Conservation (phyloP, 192 early-diverging fungal species). For the Cetraspora pellucida region DNA sequence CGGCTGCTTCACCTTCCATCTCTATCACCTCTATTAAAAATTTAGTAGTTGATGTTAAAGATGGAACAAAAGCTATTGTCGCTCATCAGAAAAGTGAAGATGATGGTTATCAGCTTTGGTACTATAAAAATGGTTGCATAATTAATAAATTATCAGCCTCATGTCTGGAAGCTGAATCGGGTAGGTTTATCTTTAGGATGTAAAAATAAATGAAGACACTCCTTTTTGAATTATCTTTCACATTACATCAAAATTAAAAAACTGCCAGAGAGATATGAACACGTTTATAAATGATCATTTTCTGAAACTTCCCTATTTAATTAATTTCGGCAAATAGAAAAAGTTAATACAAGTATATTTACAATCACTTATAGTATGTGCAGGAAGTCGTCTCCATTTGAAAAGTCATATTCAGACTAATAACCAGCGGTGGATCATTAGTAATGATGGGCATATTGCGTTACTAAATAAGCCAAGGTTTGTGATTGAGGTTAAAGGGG, state of each 20-base stretch:
- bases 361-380: not conserved
- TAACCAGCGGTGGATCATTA: constrained; percentile 24
- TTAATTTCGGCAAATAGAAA: too few relatives aligned
- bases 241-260: too few relatives aligned
- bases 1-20: too few relatives aligned
- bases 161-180: constrained; percentile 6
- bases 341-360: too few relatives aligned
- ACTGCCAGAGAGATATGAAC: too few relatives aligned
- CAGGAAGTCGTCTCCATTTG: constrained; percentile 1
- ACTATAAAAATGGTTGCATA: constrained; percentile 17
- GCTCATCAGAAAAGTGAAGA: constrained; percentile 22
- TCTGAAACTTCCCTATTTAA: too few relatives aligned
- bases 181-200: too few relatives aligned
- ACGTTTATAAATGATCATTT: too few relatives aligned
- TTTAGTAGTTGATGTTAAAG: too few relatives aligned
- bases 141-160: constrained; percentile 7
- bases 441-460: constrained; percentile 19
- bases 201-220: not conserved
- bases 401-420: not conserved
- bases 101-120: constrained; percentile 22
- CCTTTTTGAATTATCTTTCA: not conserved
- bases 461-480: constrained; percentile 9
- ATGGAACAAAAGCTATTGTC: not conserved
- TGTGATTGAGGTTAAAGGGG: constrained; percentile 29
- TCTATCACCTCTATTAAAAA: too few relatives aligned